These are phyloP conservation scores for Naganishia vaughanmartiniae DNA, from an alignment of 768 basidiomycete species.

Conservation along the genomic window DNA sequence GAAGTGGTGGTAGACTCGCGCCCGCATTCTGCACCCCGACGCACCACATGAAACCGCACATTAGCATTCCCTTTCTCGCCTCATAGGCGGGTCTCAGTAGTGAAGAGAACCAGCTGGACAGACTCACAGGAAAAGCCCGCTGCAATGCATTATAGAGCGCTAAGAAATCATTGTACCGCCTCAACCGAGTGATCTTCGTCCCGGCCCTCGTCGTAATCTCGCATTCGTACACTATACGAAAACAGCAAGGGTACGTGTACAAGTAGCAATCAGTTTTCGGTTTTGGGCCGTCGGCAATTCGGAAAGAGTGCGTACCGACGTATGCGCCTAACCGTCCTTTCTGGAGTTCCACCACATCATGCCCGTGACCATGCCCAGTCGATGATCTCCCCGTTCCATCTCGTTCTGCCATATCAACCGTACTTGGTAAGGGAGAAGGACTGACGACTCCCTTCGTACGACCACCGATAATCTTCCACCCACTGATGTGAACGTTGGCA, in stretches of 20 bases:
- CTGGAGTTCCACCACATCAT: conserved; percentile 32
- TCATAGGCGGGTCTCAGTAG: not conserved
- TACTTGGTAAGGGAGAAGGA: not conserved
- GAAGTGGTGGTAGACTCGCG: conserved; percentile 41
- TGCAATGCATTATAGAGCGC: conserved; percentile 36
- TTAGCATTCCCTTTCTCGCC: not conserved
- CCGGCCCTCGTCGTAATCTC: conserved; percentile 40
- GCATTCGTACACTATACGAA: conserved; percentile 44
- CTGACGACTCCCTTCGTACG: conserved; percentile 15
- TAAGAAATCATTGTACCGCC: conserved; percentile 48
- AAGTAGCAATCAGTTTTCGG: too few species aligned
- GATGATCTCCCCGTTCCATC: conserved; percentile 29
- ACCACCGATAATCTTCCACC: conserved; percentile 48
- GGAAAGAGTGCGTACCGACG: conserved; percentile 40
- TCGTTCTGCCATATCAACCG: not conserved
- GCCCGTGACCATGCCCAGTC: not conserved
- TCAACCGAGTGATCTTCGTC: conserved; percentile 25
- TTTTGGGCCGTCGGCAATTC: too few species aligned
- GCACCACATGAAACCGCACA: too few species aligned
- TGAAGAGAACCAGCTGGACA: not conserved
- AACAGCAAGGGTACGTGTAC: not conserved
- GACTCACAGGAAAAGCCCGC: conserved; percentile 35
- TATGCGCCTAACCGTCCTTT: conserved; percentile 43
- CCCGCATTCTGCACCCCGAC: not conserved
- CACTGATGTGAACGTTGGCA: conserved; percentile 41